A percentile compares a stretch with the other conserved stretches of the same genome.
These are phyloP conservation scores for Trichosporon coremiiforme DNA, from an alignment of 1,284 basidiomycete species.

Conservation along the genomic window DNA sequence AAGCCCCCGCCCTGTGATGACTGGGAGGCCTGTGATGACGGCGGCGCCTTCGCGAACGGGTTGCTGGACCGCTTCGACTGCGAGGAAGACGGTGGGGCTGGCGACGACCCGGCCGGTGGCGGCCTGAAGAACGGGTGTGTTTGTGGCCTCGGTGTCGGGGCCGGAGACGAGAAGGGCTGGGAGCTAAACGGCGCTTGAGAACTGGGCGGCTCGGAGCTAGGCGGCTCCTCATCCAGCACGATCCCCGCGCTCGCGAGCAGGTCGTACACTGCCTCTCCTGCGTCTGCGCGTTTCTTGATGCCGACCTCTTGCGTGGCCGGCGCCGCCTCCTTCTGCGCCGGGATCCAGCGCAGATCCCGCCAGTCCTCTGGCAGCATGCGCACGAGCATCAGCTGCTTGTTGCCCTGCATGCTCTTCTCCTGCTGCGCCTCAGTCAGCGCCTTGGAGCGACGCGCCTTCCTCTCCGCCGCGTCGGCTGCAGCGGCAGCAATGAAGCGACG, in stretches of 20 bases:
- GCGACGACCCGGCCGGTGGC: not conserved
- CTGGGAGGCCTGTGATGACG: not conserved
- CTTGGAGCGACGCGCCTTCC: not conserved
- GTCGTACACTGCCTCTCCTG: slow-evolving; percentile 7
- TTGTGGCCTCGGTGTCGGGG: not conserved
- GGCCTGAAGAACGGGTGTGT: slow-evolving; percentile 8
- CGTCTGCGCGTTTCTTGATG: slow-evolving; percentile 15
- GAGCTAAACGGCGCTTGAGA: not conserved
- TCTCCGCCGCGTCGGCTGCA: slow-evolving; percentile 15
- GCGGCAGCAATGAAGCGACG: not conserved
- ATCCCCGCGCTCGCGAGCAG: slow-evolving; percentile 14
- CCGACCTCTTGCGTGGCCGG: not conserved
- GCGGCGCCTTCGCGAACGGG: not conserved
- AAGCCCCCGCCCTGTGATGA: not conserved
- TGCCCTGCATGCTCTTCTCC: slow-evolving; percentile 24
- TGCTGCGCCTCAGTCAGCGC: not conserved
- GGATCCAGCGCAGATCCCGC: slow-evolving; percentile 28
- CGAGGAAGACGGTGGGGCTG: not conserved
- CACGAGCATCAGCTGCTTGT: slow-evolving; percentile 41
- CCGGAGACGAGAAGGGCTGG: not conserved
- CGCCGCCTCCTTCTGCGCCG: not conserved
- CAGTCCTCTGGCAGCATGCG: slow-evolving; percentile 42
- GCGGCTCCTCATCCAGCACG: not conserved
- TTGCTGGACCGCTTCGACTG: slow-evolving; percentile 3
- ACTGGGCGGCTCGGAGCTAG: not conserved